Conservation (phyloP, 2,329 filamentous ascomycete genomes). For the Neofusicoccum ribis region DNA sequence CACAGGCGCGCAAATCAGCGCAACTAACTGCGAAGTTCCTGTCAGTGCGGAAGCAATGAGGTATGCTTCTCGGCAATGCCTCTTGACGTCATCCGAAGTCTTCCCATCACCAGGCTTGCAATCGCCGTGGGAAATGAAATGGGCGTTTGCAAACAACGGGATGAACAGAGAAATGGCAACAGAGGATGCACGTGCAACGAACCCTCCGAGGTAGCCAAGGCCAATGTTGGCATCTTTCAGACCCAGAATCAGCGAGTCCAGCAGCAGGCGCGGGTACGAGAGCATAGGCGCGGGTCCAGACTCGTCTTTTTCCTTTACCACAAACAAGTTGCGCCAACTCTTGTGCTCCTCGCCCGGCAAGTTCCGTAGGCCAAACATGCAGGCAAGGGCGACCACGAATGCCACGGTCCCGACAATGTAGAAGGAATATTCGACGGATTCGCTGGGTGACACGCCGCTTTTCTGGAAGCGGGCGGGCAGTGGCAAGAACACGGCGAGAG, state of each 20-base stretch:
- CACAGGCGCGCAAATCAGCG: conserved; percentile 77
- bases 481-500: conserved; percentile 79
- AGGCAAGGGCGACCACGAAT: conserved; percentile 69
- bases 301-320: conserved; percentile 25
- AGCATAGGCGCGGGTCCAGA: conserved; percentile 47
- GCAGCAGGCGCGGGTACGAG: conserved; percentile 51
- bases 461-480: conserved; percentile 78
- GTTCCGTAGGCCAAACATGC: conserved; percentile 72
- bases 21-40: conserved; percentile 83
- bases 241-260: conserved; percentile 57
- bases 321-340: conserved; percentile 56
- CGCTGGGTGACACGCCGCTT: conserved; percentile 68
- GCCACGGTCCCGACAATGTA: conserved; percentile 79
- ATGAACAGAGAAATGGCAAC: conserved; percentile 96
- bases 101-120: conserved; percentile 58
- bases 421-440: conserved; percentile 80
- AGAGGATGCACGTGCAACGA: conserved; percentile 85
- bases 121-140: conserved; percentile 77
- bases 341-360: conserved; percentile 75
- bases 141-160: conserved; percentile 87
- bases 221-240: conserved; percentile 76
- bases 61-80: conserved; percentile 83
- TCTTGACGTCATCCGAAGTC: conserved; percentile 66
- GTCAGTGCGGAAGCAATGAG: conserved; percentile 83
- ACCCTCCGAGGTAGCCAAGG: conserved; percentile 88